Evolutionary conservation across 768 basidiomycete species (phyloP), one percentile per base, ranked within the genome.

Genomic region (Hygrophorus pudorinus): DNA sequence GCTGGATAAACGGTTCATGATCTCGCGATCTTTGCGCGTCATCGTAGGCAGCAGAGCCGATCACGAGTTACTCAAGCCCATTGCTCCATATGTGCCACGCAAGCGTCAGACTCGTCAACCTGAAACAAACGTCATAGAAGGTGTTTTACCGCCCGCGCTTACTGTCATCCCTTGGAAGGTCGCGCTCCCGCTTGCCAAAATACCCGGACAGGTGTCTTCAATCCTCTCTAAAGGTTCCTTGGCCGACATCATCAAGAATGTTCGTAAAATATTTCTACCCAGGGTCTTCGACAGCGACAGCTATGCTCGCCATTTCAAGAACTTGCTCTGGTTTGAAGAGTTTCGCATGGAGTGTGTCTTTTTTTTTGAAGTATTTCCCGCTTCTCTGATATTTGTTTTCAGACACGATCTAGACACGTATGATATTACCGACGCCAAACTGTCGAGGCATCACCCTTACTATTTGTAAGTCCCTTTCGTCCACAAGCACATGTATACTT

Each of bases 281-380:
- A n/a, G 14, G 1, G 40, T 36, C 0, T 49, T 80, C 10, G 56
- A 67, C 37, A 57, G 51, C 18, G 54, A 53, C 1, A 65, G 68
- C 0, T 76, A 79, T 49, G 60, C 61, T 0, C 57, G 65, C 0
- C 61, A 65, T 39, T 79, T 76, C 60, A 72, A 73, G 53, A 53
- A 61, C 14, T 55, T 82, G 3, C 51, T 81, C 0, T 79, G 78
- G 76, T 62, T 70, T 1, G 78, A 81, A 51, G 79, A 73, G 45
- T 60, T 49, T 41, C 65, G 65, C 33, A 66, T 66, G 54, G 65
- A 67, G 72, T 66, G 51, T 33, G 63, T 56, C n/a, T 41, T 44
- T 42, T 16, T 16, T 27, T 38, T 29, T n/a, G 27, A 10, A 10
- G 12, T 47, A 16, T 3, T 35, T 41, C 29, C 20, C 14, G 27